Evolutionary conservation across 208 protist species (phyloP), one percentile per base, ranked within the genome.

Genomic region (Wallacemonas collosoma): DNA sequence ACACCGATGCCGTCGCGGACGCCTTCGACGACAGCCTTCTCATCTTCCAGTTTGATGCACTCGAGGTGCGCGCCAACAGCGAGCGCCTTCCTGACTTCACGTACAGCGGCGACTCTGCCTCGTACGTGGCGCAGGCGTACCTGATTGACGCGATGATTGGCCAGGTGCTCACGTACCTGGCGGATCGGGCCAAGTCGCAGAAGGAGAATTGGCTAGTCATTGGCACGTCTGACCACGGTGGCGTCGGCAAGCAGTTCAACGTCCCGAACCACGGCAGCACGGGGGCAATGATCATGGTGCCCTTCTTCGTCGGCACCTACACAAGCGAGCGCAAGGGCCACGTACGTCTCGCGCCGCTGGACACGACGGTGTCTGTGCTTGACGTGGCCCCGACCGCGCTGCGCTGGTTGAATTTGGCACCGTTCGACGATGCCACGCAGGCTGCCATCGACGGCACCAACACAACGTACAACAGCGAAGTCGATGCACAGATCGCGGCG

Each of bases 201-300:
- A 88, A 90, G 54, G 89, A 94, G 76, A 94, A 93, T 63, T 94
- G 89, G 87, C 84, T 94, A 35, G 71, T 94, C 11, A 40, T 94
- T n/a, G 82, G 80, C n/a, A 73, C 85, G 44, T 77, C 78, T 45
- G 76, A 89, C 51, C 86, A 93, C 76, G 89, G 89, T 51, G 89
- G 85, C 45, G 64, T 35, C 51, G 86, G 55, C 15, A 91, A 92
- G 82, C 73, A 48, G 53, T 83, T 79, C 79, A 71, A 48, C 14
- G 39, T 50, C 4, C 41, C 65, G 48, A 70, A 58, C 39, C 38
- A 70, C 11, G 68, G 67, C 38, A 74, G 72, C 71, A 26, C 44
- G 47, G 64, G 72, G 41, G 76, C 57, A 15, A 71, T 86, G 56
- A 54, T 76, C 41, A 72, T 89, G 12, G 77, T 94, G 8, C 72